Conservation (phyloP, 129 eudicot species). For the Artemisia tridentata region DNA sequence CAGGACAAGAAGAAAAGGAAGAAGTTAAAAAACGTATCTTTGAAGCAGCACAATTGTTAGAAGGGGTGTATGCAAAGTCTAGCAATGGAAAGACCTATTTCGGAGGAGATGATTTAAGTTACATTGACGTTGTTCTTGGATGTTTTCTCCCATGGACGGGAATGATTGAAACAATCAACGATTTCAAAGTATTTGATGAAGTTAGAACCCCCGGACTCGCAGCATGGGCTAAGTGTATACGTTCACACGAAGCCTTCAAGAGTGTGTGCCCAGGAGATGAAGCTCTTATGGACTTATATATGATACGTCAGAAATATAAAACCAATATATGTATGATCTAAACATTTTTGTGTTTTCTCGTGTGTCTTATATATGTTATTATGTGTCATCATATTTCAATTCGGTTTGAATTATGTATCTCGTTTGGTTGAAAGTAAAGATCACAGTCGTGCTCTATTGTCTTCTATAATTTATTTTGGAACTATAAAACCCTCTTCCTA, state of each 20-base stretch:
- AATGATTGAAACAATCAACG: neutral
- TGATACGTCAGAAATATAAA: too few species aligned
- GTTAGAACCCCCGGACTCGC: conserved; percentile 27
- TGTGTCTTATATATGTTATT: neutral
- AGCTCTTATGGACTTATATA: neutral
- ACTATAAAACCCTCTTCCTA: too few species aligned
- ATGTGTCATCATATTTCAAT: neutral
- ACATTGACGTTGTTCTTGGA: conserved; percentile 30
- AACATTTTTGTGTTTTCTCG: too few species aligned
- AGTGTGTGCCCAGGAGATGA: neutral
- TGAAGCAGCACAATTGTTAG: neutral
- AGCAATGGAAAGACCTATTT: conserved; percentile 30
- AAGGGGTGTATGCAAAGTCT: conserved; percentile 9
- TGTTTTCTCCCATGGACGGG: conserved; percentile 11
- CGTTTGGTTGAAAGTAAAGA: neutral
- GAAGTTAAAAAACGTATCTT: neutral
- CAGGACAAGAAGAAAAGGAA: neutral
- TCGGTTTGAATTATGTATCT: neutral
- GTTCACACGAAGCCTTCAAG: conserved; percentile 2
- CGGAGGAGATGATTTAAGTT: conserved; percentile 20
- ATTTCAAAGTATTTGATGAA: conserved; percentile 28
- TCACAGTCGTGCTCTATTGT: neutral
- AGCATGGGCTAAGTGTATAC: conserved; percentile 25
- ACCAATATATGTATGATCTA: too few species aligned
- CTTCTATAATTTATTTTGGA: too few species aligned